Percentiles rank a stretch among this genome's conserved stretches.
Conservation (phyloP, 495 filamentous ascomycete genomes). For the Tetracladium setigerum region DNA sequence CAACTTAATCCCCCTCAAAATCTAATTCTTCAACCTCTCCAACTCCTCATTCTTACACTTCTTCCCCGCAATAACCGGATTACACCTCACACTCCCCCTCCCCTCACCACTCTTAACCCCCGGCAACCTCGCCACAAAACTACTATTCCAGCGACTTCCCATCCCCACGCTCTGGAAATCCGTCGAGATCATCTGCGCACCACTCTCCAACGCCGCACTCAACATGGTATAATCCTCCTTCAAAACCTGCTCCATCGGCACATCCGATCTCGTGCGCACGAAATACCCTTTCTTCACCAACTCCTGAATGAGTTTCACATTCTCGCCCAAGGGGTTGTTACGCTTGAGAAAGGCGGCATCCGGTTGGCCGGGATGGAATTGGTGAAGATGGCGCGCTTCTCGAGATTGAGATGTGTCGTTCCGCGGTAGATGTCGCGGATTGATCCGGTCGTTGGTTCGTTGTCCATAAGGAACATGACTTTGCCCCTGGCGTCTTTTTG, state of each 20-base stretch:
- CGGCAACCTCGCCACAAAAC: conserved; percentile 14
- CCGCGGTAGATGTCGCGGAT: conserved; percentile 20
- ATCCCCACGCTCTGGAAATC: conserved; percentile 17
- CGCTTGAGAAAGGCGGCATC: conserved; percentile 26
- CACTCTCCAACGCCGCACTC: conserved; percentile 14
- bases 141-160: conserved; percentile 11
- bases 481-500: conserved; percentile 15
- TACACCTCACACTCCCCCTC: conserved; percentile 11
- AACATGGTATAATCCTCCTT: conserved; percentile 10
- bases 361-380: conserved; percentile 19
- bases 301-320: conserved; percentile 19
- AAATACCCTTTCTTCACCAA: conserved; percentile 26
- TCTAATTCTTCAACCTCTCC: conserved; percentile 11
- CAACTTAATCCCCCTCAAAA: too few species aligned
- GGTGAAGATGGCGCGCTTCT: conserved; percentile 25
- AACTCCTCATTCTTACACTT: neutral
- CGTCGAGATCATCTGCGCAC: conserved; percentile 17
- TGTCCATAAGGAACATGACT: conserved; percentile 25
- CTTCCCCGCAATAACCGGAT: conserved; percentile 6
- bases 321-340: conserved; percentile 19
- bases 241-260: conserved; percentile 19
- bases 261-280: conserved; percentile 24
- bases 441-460: conserved; percentile 14
- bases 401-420: conserved; percentile 16
- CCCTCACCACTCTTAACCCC: neutral